phyloP scores from a whole-genome alignment of 257 asterid species.

The Petrea volubilis region DNA sequence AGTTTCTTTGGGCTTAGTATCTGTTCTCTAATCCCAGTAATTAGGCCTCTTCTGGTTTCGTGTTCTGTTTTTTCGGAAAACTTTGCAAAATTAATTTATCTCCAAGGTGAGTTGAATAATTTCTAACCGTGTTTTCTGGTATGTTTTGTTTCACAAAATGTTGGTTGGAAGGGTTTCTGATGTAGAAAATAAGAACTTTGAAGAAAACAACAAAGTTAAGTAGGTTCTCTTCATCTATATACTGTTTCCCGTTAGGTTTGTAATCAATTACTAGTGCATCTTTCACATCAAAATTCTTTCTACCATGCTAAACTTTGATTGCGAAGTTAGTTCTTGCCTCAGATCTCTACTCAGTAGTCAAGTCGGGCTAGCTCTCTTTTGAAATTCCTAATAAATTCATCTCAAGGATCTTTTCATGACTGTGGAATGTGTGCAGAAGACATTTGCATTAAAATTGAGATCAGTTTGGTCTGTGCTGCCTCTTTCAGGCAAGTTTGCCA shows the following conservation, averaged over 20 bases:
- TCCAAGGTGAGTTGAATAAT: neutral
- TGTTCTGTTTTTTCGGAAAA: neutral
- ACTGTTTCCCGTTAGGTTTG: neutral
- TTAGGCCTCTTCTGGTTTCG: neutral
- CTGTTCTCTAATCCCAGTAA: neutral
- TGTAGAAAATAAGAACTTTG: neutral
- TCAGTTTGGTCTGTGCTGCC: neutral
- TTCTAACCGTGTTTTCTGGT: neutral
- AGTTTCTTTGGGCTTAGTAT: too few relatives aligned
- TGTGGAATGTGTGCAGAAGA: neutral
- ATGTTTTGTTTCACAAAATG: neutral
- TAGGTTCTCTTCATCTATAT: neutral
- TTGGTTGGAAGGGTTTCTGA: slow-evolving; percentile 1
- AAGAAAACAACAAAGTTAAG: neutral
- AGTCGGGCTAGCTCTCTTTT: too few relatives aligned
- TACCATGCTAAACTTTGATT: slow-evolving; percentile 7
- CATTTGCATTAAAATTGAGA: neutral
- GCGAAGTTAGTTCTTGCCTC: neutral
- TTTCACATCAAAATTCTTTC: neutral
- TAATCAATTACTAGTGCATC: too few relatives aligned
- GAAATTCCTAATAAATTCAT: too few relatives aligned
- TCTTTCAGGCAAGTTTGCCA: neutral
- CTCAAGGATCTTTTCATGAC: slow-evolving; percentile 1
- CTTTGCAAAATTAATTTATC: neutral
- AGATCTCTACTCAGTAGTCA: too few relatives aligned